Evolutionary conservation across 352 stramenopile species (phyloP), one percentile per base, ranked within the genome.

Genomic region (Blastocystis sp.): DNA sequence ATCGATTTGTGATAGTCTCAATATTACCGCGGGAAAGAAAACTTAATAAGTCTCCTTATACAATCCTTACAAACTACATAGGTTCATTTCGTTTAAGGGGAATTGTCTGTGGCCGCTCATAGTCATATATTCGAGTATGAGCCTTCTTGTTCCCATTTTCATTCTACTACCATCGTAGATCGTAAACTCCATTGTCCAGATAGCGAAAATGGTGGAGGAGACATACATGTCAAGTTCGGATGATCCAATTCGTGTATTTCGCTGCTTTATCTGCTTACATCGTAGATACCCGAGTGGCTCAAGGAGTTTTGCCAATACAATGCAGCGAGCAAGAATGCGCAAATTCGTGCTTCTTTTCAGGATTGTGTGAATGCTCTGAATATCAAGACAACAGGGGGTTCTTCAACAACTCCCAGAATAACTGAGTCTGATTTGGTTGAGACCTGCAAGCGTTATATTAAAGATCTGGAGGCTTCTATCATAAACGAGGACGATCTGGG

Each of bases 301-400:
- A 65, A 45, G 9, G 73, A 66, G 18, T 85, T 85, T 18, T 85
- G 73, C 30, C 26, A 65, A 34, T n/a, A 0, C 16, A 85, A 85
- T 65, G 50, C 50, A 4, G 24, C 2, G 20, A 85, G 55, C 43
- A 26, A 26, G 7, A 85, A 85, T 45, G n/a, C 20, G 56, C 55
- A 69, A 3, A 68, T 85, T 62, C 55, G 45, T 39, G 45, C 73
- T 20, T 50, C 73, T 20, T 85, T 85, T 68, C 9, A 30, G 24
- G 26, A 26, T 26, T 66, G 47, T n/a, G 47, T 66, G 16, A 26
- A 66, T 13, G 53, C 16, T 5, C 39, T 85, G 20, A 85, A 85
- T 26, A 66, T 26, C 20, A 53, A 47, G 34, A 18, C 16, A 53
- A 30, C 53, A 55, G 66, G 18, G 8, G 53, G 7, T 43, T 16